phyloP scores from a whole-genome alignment of 768 basidiomycete genomes.

The Lactarius hatsudake region DNA sequence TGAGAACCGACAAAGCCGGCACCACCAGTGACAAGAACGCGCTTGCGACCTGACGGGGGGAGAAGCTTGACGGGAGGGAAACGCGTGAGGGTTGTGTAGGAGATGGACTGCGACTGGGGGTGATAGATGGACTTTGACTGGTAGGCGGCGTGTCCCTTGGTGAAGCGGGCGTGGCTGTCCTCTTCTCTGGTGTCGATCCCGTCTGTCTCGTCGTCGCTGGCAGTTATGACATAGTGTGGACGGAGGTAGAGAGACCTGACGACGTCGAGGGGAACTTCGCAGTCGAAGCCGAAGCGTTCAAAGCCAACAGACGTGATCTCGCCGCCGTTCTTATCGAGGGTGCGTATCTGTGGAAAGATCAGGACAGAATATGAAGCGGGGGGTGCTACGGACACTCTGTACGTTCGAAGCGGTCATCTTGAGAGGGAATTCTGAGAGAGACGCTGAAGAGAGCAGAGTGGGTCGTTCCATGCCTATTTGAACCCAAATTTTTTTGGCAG shows the following conservation, averaged over 20 bases:
- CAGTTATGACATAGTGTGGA: slow-evolving; percentile 64
- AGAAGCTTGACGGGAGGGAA: slow-evolving; percentile 93
- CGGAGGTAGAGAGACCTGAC: slow-evolving; percentile 89
- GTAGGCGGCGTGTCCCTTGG: slow-evolving; percentile 48
- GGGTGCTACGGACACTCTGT: slow-evolving; percentile 2
- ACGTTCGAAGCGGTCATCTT: slow-evolving; percentile 22
- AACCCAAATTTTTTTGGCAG: not conserved
- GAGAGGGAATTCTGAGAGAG: slow-evolving; percentile 3
- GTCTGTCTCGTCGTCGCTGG: slow-evolving; percentile 31
- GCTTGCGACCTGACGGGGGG: slow-evolving; percentile 72
- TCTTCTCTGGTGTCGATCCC: slow-evolving; percentile 41
- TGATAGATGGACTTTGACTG: slow-evolving; percentile 87
- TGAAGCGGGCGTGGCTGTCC: slow-evolving; percentile 52
- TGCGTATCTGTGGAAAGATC: slow-evolving; percentile 47
- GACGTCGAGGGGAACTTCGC: slow-evolving; percentile 72
- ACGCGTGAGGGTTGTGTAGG: slow-evolving; percentile 87
- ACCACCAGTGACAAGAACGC: slow-evolving; percentile 92
- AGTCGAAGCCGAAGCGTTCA: slow-evolving; percentile 87
- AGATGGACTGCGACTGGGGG: slow-evolving; percentile 75
- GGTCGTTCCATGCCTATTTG: not conserved
- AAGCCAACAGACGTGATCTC: slow-evolving; percentile 81
- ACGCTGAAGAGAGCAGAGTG: not conserved
- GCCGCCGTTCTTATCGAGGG: slow-evolving; percentile 69
- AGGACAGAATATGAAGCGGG: not conserved
- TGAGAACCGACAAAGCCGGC: slow-evolving; percentile 99